phyloP scores from a whole-genome alignment of 345 rosid species.

The Lepidium didymum region DNA sequence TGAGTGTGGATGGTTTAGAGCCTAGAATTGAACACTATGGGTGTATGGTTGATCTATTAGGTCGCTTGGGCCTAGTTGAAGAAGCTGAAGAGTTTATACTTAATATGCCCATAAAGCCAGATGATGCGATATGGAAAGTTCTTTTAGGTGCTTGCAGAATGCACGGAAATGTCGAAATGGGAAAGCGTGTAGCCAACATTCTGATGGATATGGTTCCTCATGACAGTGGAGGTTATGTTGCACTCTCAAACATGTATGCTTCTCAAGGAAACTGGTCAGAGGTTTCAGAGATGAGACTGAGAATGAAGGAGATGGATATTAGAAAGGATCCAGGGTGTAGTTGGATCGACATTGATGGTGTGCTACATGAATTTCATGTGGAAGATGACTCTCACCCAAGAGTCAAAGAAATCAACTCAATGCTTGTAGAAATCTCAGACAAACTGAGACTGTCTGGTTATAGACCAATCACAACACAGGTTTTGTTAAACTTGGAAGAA shows the following conservation, averaged over 20 bases:
- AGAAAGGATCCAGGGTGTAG: slow-evolving; percentile 78
- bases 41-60: slow-evolving; percentile 69
- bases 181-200: slow-evolving; percentile 41
- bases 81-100: slow-evolving; percentile 59
- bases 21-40: slow-evolving; percentile 73
- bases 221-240: slow-evolving; percentile 70
- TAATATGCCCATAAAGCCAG: slow-evolving; percentile 51
- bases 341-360: slow-evolving; percentile 60
- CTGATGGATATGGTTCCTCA: slow-evolving; percentile 49
- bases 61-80: slow-evolving; percentile 48
- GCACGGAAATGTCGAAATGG: slow-evolving; percentile 52
- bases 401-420: slow-evolving; percentile 41
- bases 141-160: slow-evolving; percentile 58
- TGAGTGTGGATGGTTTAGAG: slow-evolving; percentile 38
- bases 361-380: slow-evolving; percentile 51
- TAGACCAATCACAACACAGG: slow-evolving; percentile 45
- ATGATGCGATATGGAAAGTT: slow-evolving; percentile 64
- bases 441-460: slow-evolving; percentile 41
- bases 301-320: slow-evolving; percentile 57
- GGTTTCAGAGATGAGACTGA: slow-evolving; percentile 51
- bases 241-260: slow-evolving; percentile 61
- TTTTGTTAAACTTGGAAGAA: slow-evolving; percentile 49
- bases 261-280: slow-evolving; percentile 53
- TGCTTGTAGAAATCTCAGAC: slow-evolving; percentile 42
- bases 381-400: slow-evolving; percentile 61